Percentiles rank a stretch among this genome's conserved stretches.
phyloP scores from a whole-genome alignment of 2,329 filamentous ascomycete genomes.

The Rhynchosporium graminicola region DNA sequence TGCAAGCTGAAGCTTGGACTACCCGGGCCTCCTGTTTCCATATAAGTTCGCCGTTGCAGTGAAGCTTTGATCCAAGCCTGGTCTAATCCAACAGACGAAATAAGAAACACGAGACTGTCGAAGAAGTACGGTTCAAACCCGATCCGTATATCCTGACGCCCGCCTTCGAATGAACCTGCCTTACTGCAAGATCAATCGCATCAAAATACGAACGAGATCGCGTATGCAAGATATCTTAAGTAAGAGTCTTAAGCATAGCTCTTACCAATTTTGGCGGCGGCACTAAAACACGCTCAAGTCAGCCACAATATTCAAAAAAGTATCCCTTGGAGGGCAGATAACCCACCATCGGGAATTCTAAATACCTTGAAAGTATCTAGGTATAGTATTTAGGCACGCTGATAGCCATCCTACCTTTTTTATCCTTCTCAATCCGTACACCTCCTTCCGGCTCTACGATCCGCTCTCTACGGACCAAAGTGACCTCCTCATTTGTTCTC shows the following conservation, averaged over 20 bases:
- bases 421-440: conserved; percentile 79
- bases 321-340: conserved; percentile 26
- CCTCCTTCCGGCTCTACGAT: conserved; percentile 58
- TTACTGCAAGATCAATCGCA: too few species aligned
- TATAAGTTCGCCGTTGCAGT: not conserved
- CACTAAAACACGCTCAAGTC: conserved; percentile 47
- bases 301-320: conserved; percentile 24
- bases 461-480: conserved; percentile 53
- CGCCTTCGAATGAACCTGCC: not conserved
- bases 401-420: conserved; percentile 93
- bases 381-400: conserved; percentile 68
- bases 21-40: not conserved
- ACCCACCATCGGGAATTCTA: conserved; percentile 36
- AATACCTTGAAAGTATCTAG: conserved; percentile 21
- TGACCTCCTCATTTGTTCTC: conserved; percentile 51
- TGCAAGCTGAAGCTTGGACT: too few species aligned
- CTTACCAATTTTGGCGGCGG: conserved; percentile 64
- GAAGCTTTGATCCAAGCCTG: not conserved
- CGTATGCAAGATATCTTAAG: conserved; percentile 44
- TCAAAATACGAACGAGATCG: not conserved
- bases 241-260: conserved; percentile 71
- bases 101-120: not conserved
- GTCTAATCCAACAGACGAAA: conserved; percentile 12
- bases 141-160: not conserved
- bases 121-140: not conserved